Base-by-base conservation (phyloP, 306 rosid genomes). In the Malus fusca region DNA sequence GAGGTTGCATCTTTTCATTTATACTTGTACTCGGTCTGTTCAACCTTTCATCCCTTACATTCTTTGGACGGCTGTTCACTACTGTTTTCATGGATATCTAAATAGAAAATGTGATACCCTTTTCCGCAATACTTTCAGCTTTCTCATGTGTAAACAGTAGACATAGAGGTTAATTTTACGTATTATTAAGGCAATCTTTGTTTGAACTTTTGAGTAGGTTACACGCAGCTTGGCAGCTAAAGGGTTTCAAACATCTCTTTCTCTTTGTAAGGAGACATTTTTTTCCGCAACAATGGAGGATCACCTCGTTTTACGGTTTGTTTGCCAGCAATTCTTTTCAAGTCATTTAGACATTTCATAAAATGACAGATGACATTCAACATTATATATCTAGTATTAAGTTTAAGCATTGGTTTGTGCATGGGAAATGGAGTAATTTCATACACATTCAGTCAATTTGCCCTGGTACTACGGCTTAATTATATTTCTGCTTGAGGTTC, bases 241-340 rank as follows among this genome's bases (percentile, higher is more conserved):
- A 84, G 97, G 86, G 68, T 93, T 93, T 76, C 97, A 93, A 80
- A 89, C 80, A 68, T 89, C 96, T 80, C 87, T 93, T 71, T 79
- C 93, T 48, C 95, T 91, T 78, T 93, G 98, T 79, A 91, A 65
- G 78, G 98, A 93, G 85, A 93, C 98, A 56, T 93, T 93, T 85
- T 93, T 93, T 87, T 93, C 97, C 33, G 74, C 82, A 51, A 72
- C 88, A 35, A 87, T 91, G 92, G 93, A 88, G 77, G 97, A 91
- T 85, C 90, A 77, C 77, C 78, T 81, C 5, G 97, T 93, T 89
- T 77, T 80, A 77, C 85, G 98, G 98, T 90, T 74, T 65, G 87
- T 72, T 80, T 73, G 64, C 11, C n/a, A 42, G 51, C 42, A 26
- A 31, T 55, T 75, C 71, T 17, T 5, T 60, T 75, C 71, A 31